phyloP scores from a whole-genome alignment of 179 eudicot genomes.

The Spergularia azorica region DNA sequence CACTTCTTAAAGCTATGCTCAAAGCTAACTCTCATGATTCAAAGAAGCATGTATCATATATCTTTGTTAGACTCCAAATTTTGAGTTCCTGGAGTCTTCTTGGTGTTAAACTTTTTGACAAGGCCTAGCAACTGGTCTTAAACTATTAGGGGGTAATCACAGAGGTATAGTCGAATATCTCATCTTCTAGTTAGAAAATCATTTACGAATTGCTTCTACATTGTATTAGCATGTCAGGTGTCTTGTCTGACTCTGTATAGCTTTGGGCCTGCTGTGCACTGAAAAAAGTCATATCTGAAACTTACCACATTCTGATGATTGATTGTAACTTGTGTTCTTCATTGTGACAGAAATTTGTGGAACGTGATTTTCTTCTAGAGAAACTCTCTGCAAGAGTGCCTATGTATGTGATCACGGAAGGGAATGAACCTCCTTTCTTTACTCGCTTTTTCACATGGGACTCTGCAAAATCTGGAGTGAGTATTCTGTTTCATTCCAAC shows the following conservation, averaged over 20 bases:
- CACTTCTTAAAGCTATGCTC: too few relatives aligned
- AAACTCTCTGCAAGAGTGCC: constrained; percentile 72
- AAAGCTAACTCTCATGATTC: too few relatives aligned
- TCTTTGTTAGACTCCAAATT: too few relatives aligned
- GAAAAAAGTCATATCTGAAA: not conserved
- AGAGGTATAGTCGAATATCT: too few relatives aligned
- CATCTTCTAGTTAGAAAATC: too few relatives aligned
- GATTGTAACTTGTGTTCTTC: constrained; percentile 20
- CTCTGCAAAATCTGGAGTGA: constrained; percentile 69
- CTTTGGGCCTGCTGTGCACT: too few relatives aligned
- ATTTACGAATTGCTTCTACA: not conserved
- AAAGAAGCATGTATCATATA: too few relatives aligned
- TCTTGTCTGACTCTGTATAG: not conserved
- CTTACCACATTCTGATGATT: too few relatives aligned
- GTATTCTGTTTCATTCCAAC: constrained; percentile 22
- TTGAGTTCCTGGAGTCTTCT: too few relatives aligned
- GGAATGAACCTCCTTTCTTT: constrained; percentile 88
- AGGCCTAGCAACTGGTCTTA: too few relatives aligned
- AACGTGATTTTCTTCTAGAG: constrained; percentile 74
- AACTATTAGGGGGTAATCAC: too few relatives aligned
- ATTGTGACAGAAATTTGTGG: constrained; percentile 77
- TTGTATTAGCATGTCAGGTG: not conserved
- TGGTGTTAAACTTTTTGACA: too few relatives aligned
- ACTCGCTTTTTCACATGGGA: constrained; percentile 97
- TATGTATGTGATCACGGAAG: constrained; percentile 75